Percentiles rank a stretch among this genome's conserved stretches.
Evolutionary conservation across 306 rosid genomes (phyloP).

Genomic region (Herpetospermum pedunculosum): DNA sequence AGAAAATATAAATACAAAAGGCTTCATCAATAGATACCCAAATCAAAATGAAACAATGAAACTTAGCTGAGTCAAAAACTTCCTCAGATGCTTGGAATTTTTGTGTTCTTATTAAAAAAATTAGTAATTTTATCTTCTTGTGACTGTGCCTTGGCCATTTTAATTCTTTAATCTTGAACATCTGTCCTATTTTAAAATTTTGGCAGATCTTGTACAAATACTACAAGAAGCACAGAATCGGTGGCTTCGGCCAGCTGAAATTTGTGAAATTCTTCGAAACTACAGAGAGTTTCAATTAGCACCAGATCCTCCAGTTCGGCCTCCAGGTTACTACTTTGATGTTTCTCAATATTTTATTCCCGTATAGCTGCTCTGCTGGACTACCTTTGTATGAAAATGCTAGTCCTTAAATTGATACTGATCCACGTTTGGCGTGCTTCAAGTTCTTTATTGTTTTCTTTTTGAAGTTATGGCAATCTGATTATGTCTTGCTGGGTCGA

Average conservation of each 20-base stretch:
- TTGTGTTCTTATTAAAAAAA: background rate
- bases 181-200: background rate
- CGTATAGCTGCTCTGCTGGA: background rate
- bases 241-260: conserved; percentile 69
- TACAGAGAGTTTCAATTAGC: conserved; percentile 35
- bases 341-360: background rate
- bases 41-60: background rate
- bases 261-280: conserved; percentile 60
- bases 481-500: background rate
- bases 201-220: conserved; percentile 8
- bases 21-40: background rate
- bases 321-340: conserved; percentile 36
- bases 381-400: background rate
- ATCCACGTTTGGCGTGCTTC: background rate
- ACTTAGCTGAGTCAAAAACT: background rate
- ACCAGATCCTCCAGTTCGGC: conserved; percentile 43
- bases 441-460: background rate
- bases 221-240: conserved; percentile 47
- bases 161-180: background rate
- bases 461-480: background rate
- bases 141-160: background rate
- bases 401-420: background rate
- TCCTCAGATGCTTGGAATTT: background rate
- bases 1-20: background rate
- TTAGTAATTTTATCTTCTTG: background rate